Base-by-base conservation (phyloP, 495 filamentous ascomycete genomes). In the Letharia lupina region DNA sequence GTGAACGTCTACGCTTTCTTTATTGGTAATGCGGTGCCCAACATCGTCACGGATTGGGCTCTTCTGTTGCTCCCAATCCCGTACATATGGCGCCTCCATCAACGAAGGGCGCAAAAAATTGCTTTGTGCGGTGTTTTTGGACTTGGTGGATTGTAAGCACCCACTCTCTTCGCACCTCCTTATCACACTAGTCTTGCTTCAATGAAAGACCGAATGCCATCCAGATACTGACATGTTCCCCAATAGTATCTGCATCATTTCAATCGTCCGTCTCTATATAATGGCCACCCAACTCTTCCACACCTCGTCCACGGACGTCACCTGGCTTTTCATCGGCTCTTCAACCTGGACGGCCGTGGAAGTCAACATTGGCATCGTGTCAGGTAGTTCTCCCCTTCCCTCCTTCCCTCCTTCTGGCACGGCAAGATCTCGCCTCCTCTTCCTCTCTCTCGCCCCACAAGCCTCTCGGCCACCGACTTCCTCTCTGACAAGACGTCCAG, bases 41-140 rank as follows among this genome's bases (percentile, higher is more conserved):
- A 77, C 33, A 72, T 76, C n/a, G 44, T 74, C 23, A 73, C 72
- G 4, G 75, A 77, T 61, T 65, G 72, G 31, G 67, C 70, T 18
- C 73, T 75, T 41, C 69, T 75, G 13, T 16, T 60, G 20, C 59
- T 71, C n/a, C 68, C 68, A 4, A 57, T 67, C 37, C 61, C 39
- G 15, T 42, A 56, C 16, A 66, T 71, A n/a, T 70, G 68, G 68
- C 37, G 50, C 16, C 62, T 71, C 11, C 67, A 65, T 12, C 57
- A 60, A 10, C 50, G 39, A 6, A 40, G 58, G 13, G 52, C 45
- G 23, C 61, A 70, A 37, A 63, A 66, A n/a, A 16, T 68, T 28
- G 45, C 62, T 8, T 42, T 71, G 33, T 64, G 63, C 23, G 58
- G 56, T 35, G 63, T 71, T 16, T 69, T 70, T 39, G 23, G 57